Evolutionary conservation across 441 rosid species (phyloP).

Genomic region (Erodium moschatum): DNA sequence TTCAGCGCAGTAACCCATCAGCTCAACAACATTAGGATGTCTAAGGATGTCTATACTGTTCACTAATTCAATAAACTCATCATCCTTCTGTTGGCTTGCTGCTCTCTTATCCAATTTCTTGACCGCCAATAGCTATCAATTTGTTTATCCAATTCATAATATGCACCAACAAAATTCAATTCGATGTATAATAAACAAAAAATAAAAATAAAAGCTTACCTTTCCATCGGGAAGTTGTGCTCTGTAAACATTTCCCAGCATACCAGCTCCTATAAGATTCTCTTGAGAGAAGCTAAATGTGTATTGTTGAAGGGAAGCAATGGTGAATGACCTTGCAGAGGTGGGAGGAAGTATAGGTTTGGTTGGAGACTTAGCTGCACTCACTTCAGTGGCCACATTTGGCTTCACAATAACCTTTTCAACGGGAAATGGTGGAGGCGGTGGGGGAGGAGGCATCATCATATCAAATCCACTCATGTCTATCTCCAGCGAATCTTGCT

Average conservation of each 20-base stretch:
- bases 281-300: conserved; percentile 94
- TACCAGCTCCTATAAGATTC: conserved; percentile 75
- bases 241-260: conserved; percentile 84
- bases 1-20: conserved; percentile 92
- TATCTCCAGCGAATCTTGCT: conserved; percentile 16
- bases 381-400: conserved; percentile 15
- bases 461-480: conserved; percentile 23
- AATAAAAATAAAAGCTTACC: conserved; percentile 32
- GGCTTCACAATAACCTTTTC: conserved; percentile 37
- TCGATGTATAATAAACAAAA: conserved; percentile 6
- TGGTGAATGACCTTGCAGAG: conserved; percentile 43
- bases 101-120: conserved; percentile 75
- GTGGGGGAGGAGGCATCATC: conserved; percentile 21
- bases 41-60: conserved; percentile 62
- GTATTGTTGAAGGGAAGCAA: conserved; percentile 90
- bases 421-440: conserved; percentile 25
- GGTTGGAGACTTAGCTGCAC: not conserved
- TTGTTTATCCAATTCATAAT: no score
- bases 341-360: conserved; percentile 21
- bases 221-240: conserved; percentile 78
- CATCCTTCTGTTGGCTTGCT: conserved; percentile 57
- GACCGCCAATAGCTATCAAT: conserved; percentile 61
- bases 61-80: conserved; percentile 69
- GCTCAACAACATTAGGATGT: conserved; percentile 73
- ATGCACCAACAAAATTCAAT: no score